These are phyloP conservation scores for Neurospora sp. DNA, from an alignment of 495 filamentous ascomycete genomes.

Conservation along the genomic window DNA sequence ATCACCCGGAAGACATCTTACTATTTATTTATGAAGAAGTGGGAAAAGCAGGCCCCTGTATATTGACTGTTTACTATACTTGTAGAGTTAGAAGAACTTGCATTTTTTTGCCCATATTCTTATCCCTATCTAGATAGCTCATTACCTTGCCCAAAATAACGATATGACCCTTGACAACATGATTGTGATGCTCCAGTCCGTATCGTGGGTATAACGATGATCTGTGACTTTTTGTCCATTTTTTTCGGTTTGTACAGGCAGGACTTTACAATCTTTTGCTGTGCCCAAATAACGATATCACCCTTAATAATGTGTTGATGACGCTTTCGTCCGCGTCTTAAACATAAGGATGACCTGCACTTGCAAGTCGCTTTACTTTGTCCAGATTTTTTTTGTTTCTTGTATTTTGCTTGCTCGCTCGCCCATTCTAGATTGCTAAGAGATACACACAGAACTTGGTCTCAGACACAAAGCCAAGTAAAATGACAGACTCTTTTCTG, in stretches of 20 bases:
- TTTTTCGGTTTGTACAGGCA: too few species aligned
- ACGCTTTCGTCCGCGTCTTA: not conserved
- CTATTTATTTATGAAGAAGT: not conserved
- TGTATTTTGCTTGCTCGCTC: not conserved
- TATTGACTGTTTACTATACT: not conserved
- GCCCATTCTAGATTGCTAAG: not conserved
- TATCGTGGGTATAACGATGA: too few species aligned
- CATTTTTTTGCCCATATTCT: not conserved
- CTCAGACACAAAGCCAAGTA: not conserved
- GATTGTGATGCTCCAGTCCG: not conserved
- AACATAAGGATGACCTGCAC: not conserved
- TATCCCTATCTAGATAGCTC: not conserved
- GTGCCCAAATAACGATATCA: too few species aligned
- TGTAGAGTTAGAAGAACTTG: not conserved
- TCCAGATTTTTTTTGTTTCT: not conserved
- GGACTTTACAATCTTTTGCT: too few species aligned
- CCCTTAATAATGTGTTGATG: too few species aligned
- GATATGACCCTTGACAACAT: not conserved
- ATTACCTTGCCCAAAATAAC: not conserved
- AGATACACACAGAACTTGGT: not conserved
- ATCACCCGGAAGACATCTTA: not conserved
- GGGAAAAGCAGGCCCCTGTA: not conserved
- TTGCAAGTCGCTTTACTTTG: not conserved
- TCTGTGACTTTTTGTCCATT: too few species aligned
- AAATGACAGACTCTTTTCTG: not conserved